A percentile compares a stretch with the other conserved stretches of the same genome.
These are phyloP conservation scores for Globisporangium canariense DNA, from an alignment of 352 stramenopile species.

Conservation along the genomic window DNA sequence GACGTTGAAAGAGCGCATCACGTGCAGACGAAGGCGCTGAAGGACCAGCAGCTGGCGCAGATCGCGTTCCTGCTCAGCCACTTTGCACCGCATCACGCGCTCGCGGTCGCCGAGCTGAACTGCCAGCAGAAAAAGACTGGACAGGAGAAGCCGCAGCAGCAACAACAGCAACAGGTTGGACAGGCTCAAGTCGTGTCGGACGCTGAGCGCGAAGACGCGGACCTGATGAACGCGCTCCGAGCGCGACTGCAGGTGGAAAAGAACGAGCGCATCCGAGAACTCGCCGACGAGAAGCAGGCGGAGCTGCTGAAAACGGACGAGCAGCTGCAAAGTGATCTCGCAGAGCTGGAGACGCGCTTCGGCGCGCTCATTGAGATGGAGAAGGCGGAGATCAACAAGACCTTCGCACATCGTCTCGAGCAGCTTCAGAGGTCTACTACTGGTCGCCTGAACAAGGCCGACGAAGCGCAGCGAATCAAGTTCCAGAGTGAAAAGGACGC, in stretches of 20 bases:
- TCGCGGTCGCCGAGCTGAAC: conserved; percentile 13
- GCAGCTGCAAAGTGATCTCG: conserved; percentile 11
- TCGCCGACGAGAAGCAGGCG: conserved; percentile 34
- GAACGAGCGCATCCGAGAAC: conserved; percentile 39
- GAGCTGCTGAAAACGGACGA: conserved; percentile 25
- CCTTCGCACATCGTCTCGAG: conserved; percentile 20
- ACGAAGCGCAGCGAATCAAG: conserved; percentile 4
- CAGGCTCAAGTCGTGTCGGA: neutral
- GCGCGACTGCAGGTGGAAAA: conserved; percentile 46
- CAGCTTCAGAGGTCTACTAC: neutral
- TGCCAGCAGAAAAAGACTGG: neutral
- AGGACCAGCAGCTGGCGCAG: conserved; percentile 42
- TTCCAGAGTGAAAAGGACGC: conserved; percentile 30
- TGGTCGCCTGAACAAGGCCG: conserved; percentile 6
- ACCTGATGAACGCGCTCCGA: conserved; percentile 43
- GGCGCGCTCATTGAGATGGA: conserved; percentile 32
- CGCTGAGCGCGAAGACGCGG: conserved; percentile 24
- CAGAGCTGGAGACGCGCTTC: conserved; percentile 13
- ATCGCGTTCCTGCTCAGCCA: conserved; percentile 39
- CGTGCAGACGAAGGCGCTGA: conserved; percentile 28
- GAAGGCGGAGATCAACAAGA: conserved; percentile 29
- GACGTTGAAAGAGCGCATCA: conserved; percentile 29
- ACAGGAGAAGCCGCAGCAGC: conserved; percentile 11
- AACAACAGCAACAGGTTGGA: conserved; percentile 15
- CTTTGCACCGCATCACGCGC: conserved; percentile 32